Percentiles rank a stretch among this genome's conserved stretches.
phyloP scores from a whole-genome alignment of 2,329 filamentous ascomycete genomes.

The Amylocarpus encephaloides region DNA sequence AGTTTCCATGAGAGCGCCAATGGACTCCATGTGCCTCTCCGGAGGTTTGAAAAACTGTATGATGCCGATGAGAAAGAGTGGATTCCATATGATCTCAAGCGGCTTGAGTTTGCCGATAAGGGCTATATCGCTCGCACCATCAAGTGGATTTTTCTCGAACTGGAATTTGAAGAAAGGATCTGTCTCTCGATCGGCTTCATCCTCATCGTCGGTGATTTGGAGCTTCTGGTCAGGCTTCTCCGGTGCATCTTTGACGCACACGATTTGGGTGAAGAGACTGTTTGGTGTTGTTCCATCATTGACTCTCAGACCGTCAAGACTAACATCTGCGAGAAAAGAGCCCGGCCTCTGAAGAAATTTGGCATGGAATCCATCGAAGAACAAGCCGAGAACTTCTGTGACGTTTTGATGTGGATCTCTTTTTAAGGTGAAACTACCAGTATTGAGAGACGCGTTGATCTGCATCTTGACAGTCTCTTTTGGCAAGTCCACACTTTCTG shows the following conservation, averaged over 20 bases:
- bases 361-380: constrained; percentile 92
- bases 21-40: constrained; percentile 97
- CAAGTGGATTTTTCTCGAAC: constrained; percentile 90
- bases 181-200: constrained; percentile 33
- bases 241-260: constrained; percentile 85
- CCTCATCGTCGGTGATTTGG: constrained; percentile 32
- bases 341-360: constrained; percentile 86
- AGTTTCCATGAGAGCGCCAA: constrained; percentile 89
- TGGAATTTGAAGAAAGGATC: constrained; percentile 90
- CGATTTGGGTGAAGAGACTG: constrained; percentile 89
- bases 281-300: constrained; percentile 93
- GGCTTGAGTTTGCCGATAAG: constrained; percentile 88
- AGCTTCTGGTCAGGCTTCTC: constrained; percentile 35
- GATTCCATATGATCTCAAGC: constrained; percentile 96
- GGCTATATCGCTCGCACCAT: constrained; percentile 85
- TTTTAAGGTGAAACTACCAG: constrained; percentile 91
- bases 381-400: constrained; percentile 78
- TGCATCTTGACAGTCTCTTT: constrained; percentile 90
- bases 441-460: constrained; percentile 85
- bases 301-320: constrained; percentile 84
- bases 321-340: constrained; percentile 81
- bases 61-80: constrained; percentile 82
- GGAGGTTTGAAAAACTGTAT: constrained; percentile 95
- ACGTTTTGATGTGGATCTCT: constrained; percentile 72
- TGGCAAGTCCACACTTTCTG: constrained; percentile 82